A percentile compares a stretch with the other conserved stretches of the same genome.
Evolutionary conservation across 2,329 filamentous ascomycete species (phyloP).

Genomic region (Fusarium sublunatum): DNA sequence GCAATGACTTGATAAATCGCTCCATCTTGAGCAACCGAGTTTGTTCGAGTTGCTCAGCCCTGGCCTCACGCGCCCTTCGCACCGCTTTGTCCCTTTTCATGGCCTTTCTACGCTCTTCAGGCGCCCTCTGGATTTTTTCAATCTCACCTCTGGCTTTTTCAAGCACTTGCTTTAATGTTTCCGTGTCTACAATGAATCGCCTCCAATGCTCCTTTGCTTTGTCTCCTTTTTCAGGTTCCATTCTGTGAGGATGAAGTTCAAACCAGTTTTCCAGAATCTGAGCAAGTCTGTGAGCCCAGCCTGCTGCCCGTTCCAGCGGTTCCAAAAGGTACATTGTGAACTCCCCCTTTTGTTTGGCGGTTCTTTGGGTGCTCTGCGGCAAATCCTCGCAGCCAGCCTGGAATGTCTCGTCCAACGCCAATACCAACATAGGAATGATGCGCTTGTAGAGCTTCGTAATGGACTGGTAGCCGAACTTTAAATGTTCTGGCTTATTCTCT

Average conservation of each 20-base stretch:
- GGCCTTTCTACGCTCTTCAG: slow-evolving; percentile 6
- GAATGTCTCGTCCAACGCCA: slow-evolving; percentile 40
- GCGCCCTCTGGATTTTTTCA: slow-evolving; percentile 1
- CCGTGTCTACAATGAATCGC: not conserved
- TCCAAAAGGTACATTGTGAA: slow-evolving; percentile 39
- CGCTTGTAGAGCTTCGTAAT: slow-evolving; percentile 24
- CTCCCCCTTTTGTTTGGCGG: slow-evolving; percentile 9
- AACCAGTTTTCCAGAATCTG: slow-evolving; percentile 21
- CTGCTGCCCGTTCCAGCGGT: slow-evolving; percentile 21
- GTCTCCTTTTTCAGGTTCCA: not conserved
- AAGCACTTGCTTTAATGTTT: slow-evolving; percentile 6
- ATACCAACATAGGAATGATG: slow-evolving; percentile 45
- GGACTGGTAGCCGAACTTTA: not conserved
- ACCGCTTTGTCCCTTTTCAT: slow-evolving; percentile 20
- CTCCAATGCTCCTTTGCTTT: slow-evolving; percentile 12
- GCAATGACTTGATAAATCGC: slow-evolving; percentile 36
- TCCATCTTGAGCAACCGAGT: slow-evolving; percentile 26
- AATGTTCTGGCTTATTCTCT: not conserved
- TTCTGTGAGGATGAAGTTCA: slow-evolving; percentile 15
- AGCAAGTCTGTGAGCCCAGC: slow-evolving; percentile 35
- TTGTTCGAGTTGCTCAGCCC: slow-evolving; percentile 3
- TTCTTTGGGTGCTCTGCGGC: not conserved
- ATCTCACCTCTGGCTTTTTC: slow-evolving; percentile 21
- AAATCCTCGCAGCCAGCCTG: slow-evolving; percentile 25
- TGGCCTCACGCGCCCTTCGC: slow-evolving; percentile 12